phyloP scores from a whole-genome alignment of 805 yeast genomes.

The Cyberlindnera lachancei region DNA sequence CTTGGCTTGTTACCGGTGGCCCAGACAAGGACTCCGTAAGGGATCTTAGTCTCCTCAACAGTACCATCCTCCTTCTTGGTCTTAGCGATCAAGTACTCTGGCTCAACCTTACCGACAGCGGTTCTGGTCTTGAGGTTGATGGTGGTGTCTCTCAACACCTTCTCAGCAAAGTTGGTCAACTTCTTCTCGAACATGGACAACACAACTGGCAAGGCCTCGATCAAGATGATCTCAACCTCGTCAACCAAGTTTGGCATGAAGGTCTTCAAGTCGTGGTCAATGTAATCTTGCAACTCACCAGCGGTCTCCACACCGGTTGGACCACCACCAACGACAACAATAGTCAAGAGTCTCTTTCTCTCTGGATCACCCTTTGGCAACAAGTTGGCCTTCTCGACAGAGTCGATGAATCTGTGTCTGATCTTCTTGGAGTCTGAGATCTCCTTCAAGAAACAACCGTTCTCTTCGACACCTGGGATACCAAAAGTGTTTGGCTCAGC shows the following conservation, averaged over 20 bases:
- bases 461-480: constrained; percentile 81
- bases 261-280: constrained; percentile 80
- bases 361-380: constrained; percentile 73
- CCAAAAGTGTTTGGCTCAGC: constrained; percentile 92
- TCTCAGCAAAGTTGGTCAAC: constrained; percentile 36
- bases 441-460: constrained; percentile 85
- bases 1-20: constrained; percentile 95
- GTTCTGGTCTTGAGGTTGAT: constrained; percentile 78
- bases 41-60: constrained; percentile 48
- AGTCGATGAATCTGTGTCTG: constrained; percentile 74
- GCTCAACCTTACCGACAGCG: constrained; percentile 83
- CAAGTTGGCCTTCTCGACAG: constrained; percentile 82
- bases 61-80: constrained; percentile 69
- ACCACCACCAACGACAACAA: constrained; percentile 95
- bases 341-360: constrained; percentile 75
- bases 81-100: constrained; percentile 60
- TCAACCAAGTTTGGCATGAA: constrained; percentile 83
- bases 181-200: constrained; percentile 45
- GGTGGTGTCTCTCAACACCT: constrained; percentile 37
- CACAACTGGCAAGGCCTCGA: constrained; percentile 89
- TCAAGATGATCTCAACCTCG: constrained; percentile 78
- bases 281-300: constrained; percentile 92
- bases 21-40: constrained; percentile 93
- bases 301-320: constrained; percentile 98
- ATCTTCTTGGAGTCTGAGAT: constrained; percentile 78